Base-by-base conservation (phyloP, 345 rosid species). In the Eucalyptus erythrocorys region DNA sequence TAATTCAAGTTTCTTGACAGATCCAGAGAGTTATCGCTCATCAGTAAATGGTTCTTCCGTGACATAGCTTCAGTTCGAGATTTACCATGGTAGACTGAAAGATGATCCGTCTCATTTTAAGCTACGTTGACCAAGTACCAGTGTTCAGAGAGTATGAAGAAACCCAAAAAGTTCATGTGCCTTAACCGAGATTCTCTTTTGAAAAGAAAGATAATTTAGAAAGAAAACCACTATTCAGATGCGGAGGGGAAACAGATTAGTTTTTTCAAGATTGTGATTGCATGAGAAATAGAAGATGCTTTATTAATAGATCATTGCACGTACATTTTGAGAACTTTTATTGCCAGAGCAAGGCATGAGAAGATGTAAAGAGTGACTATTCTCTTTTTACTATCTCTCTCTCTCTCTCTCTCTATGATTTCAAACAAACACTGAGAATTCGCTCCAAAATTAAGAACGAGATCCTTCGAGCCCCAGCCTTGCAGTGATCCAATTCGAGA, bases 391-490 rank as follows among this genome's bases (percentile, higher is more conserved):
- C 64, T 40, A 50, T 17, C 26, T 9, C 79, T 32, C 76, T 64
- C 40, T 32, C 79, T 66, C 43, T 68, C 43, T 68, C 81, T 71
- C 82, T 71, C 14, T 71, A 1, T 71, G 14, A 37, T 21, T 76
- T 19, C 45, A 43, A 76, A 5, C 47, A 21, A 76, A 76, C 21
- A 64, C 15, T 40, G 14, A 76, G 8, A 40, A 37, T 40, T 76
- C 84, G 13, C 84, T 76, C 47, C 13, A 26, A 76, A 40, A 40
- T 76, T 88, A 76, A 19, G 80, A 24, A 49, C 86, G 85, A 10
- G 85, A 90, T 84, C 89, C 98, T 86, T 97, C 97, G 4, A 97
- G 99, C 79, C 97, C 95, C 85, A 96, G 92, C 92, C 94, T 95
- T 85, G 94, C 68, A 9, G 94, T 88, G 50, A 96, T 96, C 99